Base-by-base conservation (phyloP, 1,139 yeast species). In the Sugiyamaella novakii region DNA sequence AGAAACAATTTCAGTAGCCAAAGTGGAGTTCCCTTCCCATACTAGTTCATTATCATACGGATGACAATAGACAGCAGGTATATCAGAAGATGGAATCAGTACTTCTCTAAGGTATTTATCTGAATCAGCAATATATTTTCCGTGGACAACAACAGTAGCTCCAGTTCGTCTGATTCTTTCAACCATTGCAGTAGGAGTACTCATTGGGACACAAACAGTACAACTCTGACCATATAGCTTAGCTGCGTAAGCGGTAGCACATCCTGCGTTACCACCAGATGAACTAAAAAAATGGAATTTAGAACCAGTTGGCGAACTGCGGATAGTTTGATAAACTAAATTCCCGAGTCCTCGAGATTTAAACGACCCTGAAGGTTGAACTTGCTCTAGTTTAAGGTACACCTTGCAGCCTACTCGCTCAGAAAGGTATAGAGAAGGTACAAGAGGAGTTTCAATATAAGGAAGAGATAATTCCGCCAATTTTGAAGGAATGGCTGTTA, bases 201-300 rank as follows among this genome's bases (percentile, higher is more conserved):
- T 67, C 0, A 57, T 65, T 0, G 91, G 89, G 6, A 84, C 75
- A 4, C 83, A 85, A 12, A 84, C 88, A 0, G 86, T 81, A 57
- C 89, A 83, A 27, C 73, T 69, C 43, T 67, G 71, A 17, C 56
- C 52, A 52, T 65, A 66, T 39, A 62, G 55, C 7, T 57, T 51
- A n/a, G 84, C 77, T 38, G 85, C 79, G 49, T 75, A 76, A 0
- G 88, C 87, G 3, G 87, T 86, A 1, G 89, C 91, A 47, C 81
- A 71, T 0, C 91, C 91, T 0, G 92, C 92, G 62, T 84, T 84
- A 1, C 92, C 91, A n/a, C 91, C 92, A 17, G 87, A 81, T 11
- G 87, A 81, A 1, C 85, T 76, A 59, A 77, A 79, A 21, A 83
- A 81, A 25, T 75, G 77, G 29, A 78, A 73, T 41, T 64, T 60